Evolutionary conservation across 2,329 filamentous ascomycete species (phyloP).

Genomic region (Aureobasidium sp.): DNA sequence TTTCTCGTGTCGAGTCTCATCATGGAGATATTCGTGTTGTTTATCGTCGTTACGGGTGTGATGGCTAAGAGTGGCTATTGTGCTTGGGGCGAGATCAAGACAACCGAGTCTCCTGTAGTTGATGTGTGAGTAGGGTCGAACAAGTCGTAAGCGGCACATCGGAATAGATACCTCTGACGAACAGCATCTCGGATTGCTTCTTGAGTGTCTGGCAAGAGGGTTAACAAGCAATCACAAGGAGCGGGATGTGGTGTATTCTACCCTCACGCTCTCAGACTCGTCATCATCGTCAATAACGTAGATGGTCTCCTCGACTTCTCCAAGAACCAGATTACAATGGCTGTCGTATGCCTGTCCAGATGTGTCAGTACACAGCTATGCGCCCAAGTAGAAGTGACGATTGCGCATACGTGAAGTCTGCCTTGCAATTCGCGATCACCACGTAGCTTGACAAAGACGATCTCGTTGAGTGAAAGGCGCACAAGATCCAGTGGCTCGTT

Average conservation of each 20-base stretch:
- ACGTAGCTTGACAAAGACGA: slow-evolving; percentile 96
- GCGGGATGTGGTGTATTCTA: neutral
- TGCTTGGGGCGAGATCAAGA: slow-evolving; percentile 49
- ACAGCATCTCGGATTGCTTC: slow-evolving; percentile 99
- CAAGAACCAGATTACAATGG: slow-evolving; percentile 96
- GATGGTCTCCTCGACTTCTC: slow-evolving; percentile 97
- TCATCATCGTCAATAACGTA: slow-evolving; percentile 94
- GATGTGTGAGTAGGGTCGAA: neutral
- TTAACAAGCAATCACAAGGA: slow-evolving; percentile 8
- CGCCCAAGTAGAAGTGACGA: neutral
- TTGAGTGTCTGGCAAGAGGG: slow-evolving; percentile 78
- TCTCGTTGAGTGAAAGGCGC: slow-evolving; percentile 92
- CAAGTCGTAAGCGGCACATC: neutral
- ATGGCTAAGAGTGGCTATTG: slow-evolving; percentile 26
- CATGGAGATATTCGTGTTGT: neutral
- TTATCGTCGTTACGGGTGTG: neutral
- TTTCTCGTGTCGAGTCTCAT: neutral
- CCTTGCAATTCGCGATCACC: slow-evolving; percentile 97
- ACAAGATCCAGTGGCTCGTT: slow-evolving; percentile 97
- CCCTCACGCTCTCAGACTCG: slow-evolving; percentile 74
- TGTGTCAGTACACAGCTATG: neutral
- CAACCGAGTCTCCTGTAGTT: slow-evolving; percentile 52
- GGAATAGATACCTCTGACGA: slow-evolving; percentile 83
- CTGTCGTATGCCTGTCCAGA: slow-evolving; percentile 88
- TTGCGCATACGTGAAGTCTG: slow-evolving; percentile 79